Conservation (phyloP, 2,329 filamentous ascomycete species). For the Diplodia intermedia region DNA sequence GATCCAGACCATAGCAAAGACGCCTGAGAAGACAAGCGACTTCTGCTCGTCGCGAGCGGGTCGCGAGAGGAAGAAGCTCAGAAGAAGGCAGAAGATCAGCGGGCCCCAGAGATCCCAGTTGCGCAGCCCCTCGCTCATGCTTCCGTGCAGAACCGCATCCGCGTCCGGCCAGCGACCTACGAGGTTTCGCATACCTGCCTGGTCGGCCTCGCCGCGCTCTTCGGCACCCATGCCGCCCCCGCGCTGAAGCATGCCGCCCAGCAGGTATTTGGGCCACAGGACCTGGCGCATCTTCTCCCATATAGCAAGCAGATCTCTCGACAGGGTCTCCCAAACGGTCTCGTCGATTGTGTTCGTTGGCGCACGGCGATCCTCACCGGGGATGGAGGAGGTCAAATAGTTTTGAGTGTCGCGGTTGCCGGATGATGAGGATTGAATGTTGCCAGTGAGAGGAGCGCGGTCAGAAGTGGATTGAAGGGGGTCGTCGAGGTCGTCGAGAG, state of each 20-base stretch:
- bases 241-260: conserved; percentile 69
- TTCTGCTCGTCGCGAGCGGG: conserved; percentile 80
- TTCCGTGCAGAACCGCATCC: conserved; percentile 68
- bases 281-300: conserved; percentile 99
- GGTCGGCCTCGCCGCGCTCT: conserved; percentile 61
- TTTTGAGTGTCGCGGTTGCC: conserved; percentile 68
- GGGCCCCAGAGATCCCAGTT: conserved; percentile 99
- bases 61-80: conserved; percentile 87
- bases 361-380: conserved; percentile 89
- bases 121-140: conserved; percentile 85
- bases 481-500: conserved; percentile 92
- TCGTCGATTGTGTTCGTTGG: conserved; percentile 96
- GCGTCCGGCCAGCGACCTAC: conserved; percentile 72
- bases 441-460: conserved; percentile 81
- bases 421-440: conserved; percentile 69
- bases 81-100: conserved; percentile 87
- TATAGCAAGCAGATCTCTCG: conserved; percentile 86
- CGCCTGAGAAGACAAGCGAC: conserved; percentile 89
- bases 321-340: conserved; percentile 95
- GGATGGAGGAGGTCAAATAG: conserved; percentile 87
- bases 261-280: conserved; percentile 91
- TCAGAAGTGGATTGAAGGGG: conserved; percentile 74
- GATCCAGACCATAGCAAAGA: conserved; percentile 97
- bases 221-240: conserved; percentile 64
- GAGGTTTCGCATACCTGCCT: conserved; percentile 58